These are phyloP conservation scores for Gryganskiella cystojenkinii DNA, from an alignment of 192 early-diverging fungal species.

Conservation along the genomic window DNA sequence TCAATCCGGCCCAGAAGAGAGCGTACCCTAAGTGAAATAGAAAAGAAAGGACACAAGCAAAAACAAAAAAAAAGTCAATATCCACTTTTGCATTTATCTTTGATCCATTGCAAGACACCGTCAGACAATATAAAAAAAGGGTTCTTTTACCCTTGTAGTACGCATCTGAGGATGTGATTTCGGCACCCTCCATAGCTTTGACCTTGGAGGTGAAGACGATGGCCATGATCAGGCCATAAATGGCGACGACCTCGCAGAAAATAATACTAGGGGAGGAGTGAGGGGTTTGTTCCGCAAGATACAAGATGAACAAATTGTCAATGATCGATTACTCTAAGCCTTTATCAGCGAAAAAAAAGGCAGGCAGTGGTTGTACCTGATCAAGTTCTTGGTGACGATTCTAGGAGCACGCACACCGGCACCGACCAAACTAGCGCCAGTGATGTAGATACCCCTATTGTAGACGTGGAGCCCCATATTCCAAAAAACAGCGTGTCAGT, in stretches of 20 bases:
- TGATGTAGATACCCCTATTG: slow-evolving; percentile 94
- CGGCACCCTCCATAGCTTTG: slow-evolving; percentile 57
- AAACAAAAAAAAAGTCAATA: neutral
- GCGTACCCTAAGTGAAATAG: slow-evolving; percentile 73
- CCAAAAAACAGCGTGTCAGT: neutral
- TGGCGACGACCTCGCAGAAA: slow-evolving; percentile 99
- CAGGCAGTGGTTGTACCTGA: slow-evolving; percentile 64
- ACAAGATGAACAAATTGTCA: neutral
- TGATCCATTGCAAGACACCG: too few species aligned
- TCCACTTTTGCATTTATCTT: neutral
- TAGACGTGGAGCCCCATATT: too few species aligned
- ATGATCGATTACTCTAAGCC: neutral
- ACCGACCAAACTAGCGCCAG: slow-evolving; percentile 90
- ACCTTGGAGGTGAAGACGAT: slow-evolving; percentile 95
- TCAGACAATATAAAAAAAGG: too few species aligned
- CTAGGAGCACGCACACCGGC: slow-evolving; percentile 90
- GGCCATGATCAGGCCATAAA: slow-evolving; percentile 98
- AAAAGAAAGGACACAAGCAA: neutral
- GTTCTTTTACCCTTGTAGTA: slow-evolving; percentile 87
- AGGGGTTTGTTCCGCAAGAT: neutral
- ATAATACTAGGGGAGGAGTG: slow-evolving; percentile 75
- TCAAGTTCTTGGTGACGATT: slow-evolving; percentile 96
- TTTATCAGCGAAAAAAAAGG: neutral
- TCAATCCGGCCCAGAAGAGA: slow-evolving; percentile 95
- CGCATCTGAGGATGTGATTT: slow-evolving; percentile 64